Evolutionary conservation across 306 rosid species (phyloP), one percentile per base, ranked within the genome.

Genomic region (Fagus crenata): DNA sequence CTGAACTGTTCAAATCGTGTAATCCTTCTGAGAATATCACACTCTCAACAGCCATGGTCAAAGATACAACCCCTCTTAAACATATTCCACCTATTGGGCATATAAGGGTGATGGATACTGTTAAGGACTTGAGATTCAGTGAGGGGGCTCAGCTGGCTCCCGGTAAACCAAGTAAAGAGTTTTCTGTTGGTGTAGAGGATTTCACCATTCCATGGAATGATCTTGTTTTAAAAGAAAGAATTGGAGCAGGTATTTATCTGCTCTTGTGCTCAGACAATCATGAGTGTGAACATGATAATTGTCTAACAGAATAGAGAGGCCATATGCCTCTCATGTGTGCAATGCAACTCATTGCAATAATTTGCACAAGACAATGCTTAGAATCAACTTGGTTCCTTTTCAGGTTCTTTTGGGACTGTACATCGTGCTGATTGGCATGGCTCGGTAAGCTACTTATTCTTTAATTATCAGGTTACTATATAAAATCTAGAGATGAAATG

Each of bases 391-490:
- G 75, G 46, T 89, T 36, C 83, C 71, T 84, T 85, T 89, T 78
- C 93, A 93, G 99, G 97, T 87, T 93, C 98, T 67, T 96, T 96
- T 80, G 99, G 98, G 81, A 96, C 94, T 78, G 99, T 96, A 53
- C 98, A 91, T 86, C 96, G 90, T n/a, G 99, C 98, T 59, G 99
- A 96, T 83, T 96, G 99, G 99, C 81, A 89, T 89, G 98, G 94
- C 82, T 96, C 99, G 76, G 99, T 96, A 91, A 89, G 97, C 72
- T 68, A 75, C 70, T 73, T 7, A 12, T 68, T 53, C 18, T 67
- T 53, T n/a, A 9, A 4, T 61, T 49, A 18, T 40, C 73, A 58
- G 82, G 22, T 46, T 53, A 40, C 55, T 71, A 65, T 60, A 39
- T 80, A 61, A 31, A 61, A 58, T 54, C 49, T 74, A 22, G 4